phyloP scores from a whole-genome alignment of 75 land plant species.

The Sequoiadendron giganteum region DNA sequence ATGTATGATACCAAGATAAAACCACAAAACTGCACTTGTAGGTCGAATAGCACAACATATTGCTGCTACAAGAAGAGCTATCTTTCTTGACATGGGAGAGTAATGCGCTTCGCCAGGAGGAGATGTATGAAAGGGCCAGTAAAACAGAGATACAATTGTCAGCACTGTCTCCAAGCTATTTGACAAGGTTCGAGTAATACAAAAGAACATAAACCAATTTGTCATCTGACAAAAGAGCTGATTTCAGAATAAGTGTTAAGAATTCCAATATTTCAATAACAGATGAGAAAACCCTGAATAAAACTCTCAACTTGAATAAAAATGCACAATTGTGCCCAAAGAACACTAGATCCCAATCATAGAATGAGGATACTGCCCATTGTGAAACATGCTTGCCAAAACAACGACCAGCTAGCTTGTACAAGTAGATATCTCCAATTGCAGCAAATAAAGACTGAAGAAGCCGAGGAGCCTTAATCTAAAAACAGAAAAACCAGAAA shows the following conservation, averaged over 20 bases:
- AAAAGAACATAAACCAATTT: constrained; percentile 96
- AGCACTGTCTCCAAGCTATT: constrained; percentile 90
- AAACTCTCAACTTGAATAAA: constrained; percentile 1
- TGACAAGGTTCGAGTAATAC: constrained; percentile 83
- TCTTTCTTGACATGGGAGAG: constrained; percentile 54
- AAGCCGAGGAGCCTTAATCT: constrained; percentile 84
- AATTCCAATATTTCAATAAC: constrained; percentile 8
- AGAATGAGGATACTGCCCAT: constrained; percentile 85
- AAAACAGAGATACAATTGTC: constrained; percentile 62
- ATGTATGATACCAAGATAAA: constrained; percentile 79
- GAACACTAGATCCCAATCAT: background rate
- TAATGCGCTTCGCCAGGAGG: constrained; percentile 10
- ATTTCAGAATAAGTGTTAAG: constrained; percentile 26
- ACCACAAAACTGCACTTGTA: constrained; percentile 91
- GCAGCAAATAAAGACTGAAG: constrained; percentile 84
- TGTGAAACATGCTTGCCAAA: constrained; percentile 65
- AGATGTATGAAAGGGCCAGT: constrained; percentile 60
- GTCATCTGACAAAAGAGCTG: constrained; percentile 84
- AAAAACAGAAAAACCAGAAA: constrained; percentile 10
- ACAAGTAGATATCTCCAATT: constrained; percentile 88
- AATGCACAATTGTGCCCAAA: background rate
- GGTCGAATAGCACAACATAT: constrained; percentile 92
- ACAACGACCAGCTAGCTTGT: constrained; percentile 57
- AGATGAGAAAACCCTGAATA: background rate
- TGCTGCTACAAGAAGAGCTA: constrained; percentile 70